These are phyloP conservation scores for Cercophora newfieldiana DNA, from an alignment of 495 filamentous ascomycete species.

Conservation along the genomic window DNA sequence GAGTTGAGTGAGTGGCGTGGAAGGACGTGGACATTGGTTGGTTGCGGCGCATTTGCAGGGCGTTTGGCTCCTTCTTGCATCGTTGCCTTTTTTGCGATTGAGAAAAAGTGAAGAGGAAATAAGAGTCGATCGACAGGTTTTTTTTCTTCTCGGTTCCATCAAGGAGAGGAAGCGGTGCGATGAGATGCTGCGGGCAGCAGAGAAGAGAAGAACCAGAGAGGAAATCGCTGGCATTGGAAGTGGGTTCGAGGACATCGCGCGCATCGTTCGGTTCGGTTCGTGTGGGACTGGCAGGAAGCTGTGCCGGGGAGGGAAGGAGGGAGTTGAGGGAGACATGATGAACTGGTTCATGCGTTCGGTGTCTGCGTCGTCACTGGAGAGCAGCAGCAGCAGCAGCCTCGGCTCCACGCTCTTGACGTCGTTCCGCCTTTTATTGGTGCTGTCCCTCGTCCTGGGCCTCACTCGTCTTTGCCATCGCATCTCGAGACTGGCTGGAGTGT, in stretches of 20 bases:
- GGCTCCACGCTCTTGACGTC: neutral
- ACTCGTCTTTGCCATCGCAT: conserved; percentile 11
- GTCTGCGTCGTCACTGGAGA: neutral
- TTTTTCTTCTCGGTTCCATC: too few species aligned
- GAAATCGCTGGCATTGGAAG: neutral
- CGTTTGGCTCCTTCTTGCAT: neutral
- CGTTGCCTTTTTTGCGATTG: neutral
- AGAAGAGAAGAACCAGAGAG: neutral
- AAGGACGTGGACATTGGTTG: neutral
- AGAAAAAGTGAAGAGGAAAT: neutral
- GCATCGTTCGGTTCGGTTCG: neutral
- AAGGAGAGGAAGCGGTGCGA: neutral
- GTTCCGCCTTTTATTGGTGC: conserved; percentile 8
- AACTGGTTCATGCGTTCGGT: conserved; percentile 25
- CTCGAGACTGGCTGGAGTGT: conserved; percentile 15
- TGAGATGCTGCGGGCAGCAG: neutral
- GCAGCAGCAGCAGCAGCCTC: too few species aligned
- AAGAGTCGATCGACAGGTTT: neutral
- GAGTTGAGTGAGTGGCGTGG: neutral
- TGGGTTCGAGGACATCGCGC: neutral
- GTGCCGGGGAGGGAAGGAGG: neutral
- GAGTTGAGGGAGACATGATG: neutral
- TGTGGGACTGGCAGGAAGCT: neutral
- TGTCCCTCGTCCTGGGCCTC: conserved; percentile 8
- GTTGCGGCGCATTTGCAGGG: too few species aligned